Evolutionary conservation across 129 eudicot genomes (phyloP).

Genomic region (Logfia minima): DNA sequence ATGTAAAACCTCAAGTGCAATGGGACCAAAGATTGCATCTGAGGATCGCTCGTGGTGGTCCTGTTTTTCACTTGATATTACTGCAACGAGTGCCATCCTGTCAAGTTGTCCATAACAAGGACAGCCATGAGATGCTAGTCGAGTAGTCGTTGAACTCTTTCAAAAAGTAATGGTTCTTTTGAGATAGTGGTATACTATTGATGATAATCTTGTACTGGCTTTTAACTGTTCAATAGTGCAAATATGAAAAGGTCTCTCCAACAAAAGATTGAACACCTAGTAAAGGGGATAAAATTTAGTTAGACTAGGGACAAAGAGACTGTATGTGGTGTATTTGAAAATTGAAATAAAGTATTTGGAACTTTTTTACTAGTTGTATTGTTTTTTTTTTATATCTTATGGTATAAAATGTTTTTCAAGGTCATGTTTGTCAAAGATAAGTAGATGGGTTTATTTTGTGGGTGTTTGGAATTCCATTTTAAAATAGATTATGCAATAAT

Average conservation of each 20-base stretch:
- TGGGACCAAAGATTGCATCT: conserved; percentile 11
- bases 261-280: neutral
- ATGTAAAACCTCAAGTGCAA: conserved; percentile 26
- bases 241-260: too few relatives aligned
- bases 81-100: conserved; percentile 19
- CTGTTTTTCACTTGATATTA: conserved; percentile 5
- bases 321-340: neutral
- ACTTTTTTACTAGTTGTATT: too few relatives aligned
- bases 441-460: neutral
- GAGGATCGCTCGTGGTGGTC: conserved; percentile 31
- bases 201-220: too few relatives aligned
- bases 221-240: too few relatives aligned
- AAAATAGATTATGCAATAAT: neutral
- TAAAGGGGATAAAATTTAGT: neutral
- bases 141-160: conserved; percentile 15
- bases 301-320: neutral
- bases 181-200: conserved; percentile 14
- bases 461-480: too few relatives aligned
- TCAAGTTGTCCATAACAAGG: conserved; percentile 34
- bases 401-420: too few relatives aligned
- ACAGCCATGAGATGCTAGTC: conserved; percentile 22
- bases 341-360: neutral
- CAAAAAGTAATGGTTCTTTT: conserved; percentile 19
- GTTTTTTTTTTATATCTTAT: too few relatives aligned
- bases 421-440: neutral